Base-by-base conservation (phyloP, 345 rosid genomes). In the Bruguiera parviflora region DNA sequence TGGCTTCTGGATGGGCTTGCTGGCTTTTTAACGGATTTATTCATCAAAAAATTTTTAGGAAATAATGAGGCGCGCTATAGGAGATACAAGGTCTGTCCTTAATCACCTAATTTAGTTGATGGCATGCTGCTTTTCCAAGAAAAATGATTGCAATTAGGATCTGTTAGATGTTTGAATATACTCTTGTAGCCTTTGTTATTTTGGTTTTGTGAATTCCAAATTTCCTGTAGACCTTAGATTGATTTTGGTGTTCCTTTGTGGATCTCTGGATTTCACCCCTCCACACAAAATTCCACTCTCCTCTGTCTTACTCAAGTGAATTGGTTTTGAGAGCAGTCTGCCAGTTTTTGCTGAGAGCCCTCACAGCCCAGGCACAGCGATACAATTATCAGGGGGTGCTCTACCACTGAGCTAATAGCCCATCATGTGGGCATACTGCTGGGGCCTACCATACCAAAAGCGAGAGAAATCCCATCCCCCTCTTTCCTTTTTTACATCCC, bases 1-100 rank as follows among this genome's bases (percentile, higher is more conserved):
- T 95, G 99, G 99, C 86, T 95, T 75, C 82, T 95, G 80, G 97
- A 95, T 75, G 99, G 97, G 56, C 96, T 95, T 71, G 92, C 99
- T 74, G 95, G 92, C 64, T 95, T 88, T 83, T 80, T 95, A 71
- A 88, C 92, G 0, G 99, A 95, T 84, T 82, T 86, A 78, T 95
- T 86, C 71, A 85, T 87, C 79, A 95, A 95, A 87, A 89, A 85
- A 73, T 87, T 87, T 79, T 85, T 95, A 75, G 99, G 99, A 78
- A 92, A 95, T 74, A 95, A 95, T 65, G 99, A 95, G 84, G 97
- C 94, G 52, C 83, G 96, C 9, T 95, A 88, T 71, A 83, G 96
- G 58, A 83, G 99, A 84, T 95, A 84, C 82, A 95, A 95, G 99
- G 99, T 94, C 67, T 70, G 79, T 9, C 56, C 58, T 64, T 1